Evolutionary conservation across 768 basidiomycete genomes (phyloP).

Genomic region (Pilatotrama ljubarskyi): DNA sequence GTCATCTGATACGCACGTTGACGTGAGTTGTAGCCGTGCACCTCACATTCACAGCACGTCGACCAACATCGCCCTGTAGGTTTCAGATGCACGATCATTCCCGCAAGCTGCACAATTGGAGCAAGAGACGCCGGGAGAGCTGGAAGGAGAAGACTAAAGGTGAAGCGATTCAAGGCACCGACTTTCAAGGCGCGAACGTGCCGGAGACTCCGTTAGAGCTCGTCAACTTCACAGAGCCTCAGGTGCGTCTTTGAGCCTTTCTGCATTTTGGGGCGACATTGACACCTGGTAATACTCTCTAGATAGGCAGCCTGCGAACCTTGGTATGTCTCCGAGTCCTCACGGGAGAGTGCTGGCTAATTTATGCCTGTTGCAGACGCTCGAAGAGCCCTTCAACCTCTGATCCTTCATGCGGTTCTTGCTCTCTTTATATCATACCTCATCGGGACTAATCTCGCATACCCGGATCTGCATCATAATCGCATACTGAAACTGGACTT

Average conservation of each 20-base stretch:
- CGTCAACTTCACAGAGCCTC: constrained; percentile 12
- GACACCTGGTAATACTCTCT: background rate
- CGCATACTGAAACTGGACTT: background rate
- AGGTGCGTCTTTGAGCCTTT: background rate
- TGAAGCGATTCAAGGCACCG: background rate
- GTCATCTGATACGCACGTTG: background rate
- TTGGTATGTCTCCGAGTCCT: constrained; percentile 16
- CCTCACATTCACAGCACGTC: background rate
- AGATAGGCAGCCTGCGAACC: constrained; percentile 38
- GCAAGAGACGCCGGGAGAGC: constrained; percentile 1
- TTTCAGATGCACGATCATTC: constrained; percentile 7
- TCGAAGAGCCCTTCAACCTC: constrained; percentile 1
- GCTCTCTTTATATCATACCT: too few species aligned
- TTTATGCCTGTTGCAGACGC: background rate
- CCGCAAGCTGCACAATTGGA: constrained; percentile 9
- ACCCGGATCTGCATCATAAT: background rate
- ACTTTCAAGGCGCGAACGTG: background rate
- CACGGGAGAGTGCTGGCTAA: background rate
- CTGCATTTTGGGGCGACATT: background rate
- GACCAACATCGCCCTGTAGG: background rate
- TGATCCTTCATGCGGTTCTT: background rate
- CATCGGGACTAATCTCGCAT: background rate
- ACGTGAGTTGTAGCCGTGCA: background rate
- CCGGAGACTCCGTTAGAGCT: background rate
- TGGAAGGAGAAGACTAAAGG: background rate